Base-by-base conservation (phyloP, 2,329 filamentous ascomycete species). In the Neonectria ditissima region DNA sequence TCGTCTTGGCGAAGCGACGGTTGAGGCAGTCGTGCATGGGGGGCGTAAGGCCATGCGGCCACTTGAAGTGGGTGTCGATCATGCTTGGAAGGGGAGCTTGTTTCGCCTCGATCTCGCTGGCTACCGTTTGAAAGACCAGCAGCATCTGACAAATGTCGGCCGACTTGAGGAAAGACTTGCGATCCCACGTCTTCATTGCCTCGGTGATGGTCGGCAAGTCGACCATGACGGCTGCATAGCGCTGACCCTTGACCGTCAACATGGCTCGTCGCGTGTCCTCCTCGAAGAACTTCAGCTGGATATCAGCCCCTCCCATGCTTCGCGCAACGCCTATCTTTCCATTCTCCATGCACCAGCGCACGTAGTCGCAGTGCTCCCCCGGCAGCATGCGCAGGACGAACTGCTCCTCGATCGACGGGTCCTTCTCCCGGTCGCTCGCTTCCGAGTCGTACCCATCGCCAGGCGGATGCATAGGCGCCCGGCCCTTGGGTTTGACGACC, bases 381-480 rank as follows among this genome's bases (percentile, higher is more conserved):
- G 94, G 92, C 58, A 89, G 78, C 92, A 97, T 97, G 63, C 96
- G 92, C 65, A 99, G 79, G 9, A 99, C 85, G 69, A 98, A 93
- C 68, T 97, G 91, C 74, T 95, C 92, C 78, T 98, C 95, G 65
- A 97, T 92, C 1, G 91, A 86, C 0, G 96, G 96, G 74, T 99
- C 96, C 10, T 83, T 80, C 78, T 99, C 96, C 14, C 91, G 89
- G 75, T 98, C 96, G 59, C 94, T 96, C 13, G 94, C 93, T 78
- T 98, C 96, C 3, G 94, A 97, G 77, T 99, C 96, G 79, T 98
- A 99, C 8, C 95, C 96, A 59, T 97, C 93, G 55, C 96, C 96
- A 1, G 88, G 87, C 5, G 89, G 89, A 67, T 92, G 87, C 32
- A 86, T 82, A 7, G 92, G 91, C 1, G 87, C 84, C 66, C 89